Conservation (phyloP, 106 monocot species). For the Dendrobium chrysotoxum region DNA sequence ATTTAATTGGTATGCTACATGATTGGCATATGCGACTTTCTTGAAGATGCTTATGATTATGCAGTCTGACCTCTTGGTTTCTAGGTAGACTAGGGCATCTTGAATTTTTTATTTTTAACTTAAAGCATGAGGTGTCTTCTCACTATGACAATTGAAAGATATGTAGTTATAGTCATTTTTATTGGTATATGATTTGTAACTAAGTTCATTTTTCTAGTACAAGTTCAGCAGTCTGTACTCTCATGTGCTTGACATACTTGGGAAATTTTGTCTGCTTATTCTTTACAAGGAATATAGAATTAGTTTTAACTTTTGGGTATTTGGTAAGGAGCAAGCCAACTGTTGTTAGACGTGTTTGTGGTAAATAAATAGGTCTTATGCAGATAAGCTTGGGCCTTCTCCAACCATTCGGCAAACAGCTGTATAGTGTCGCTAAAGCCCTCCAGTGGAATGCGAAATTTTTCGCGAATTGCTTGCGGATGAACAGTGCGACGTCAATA, state of each 20-base stretch:
- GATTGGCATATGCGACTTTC: not conserved
- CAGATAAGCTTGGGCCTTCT: no score
- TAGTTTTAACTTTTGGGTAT: not conserved
- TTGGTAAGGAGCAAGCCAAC: not conserved
- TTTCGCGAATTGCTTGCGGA: no score
- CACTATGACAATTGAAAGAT: not conserved
- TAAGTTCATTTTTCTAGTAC: not conserved
- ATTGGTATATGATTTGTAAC: not conserved
- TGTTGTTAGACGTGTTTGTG: not conserved
- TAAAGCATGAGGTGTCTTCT: not conserved
- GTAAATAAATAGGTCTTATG: not conserved
- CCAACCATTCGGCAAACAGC: no score
- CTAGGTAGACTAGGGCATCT: not conserved
- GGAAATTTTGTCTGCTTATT: not conserved
- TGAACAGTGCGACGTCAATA: no score
- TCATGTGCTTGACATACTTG: not conserved
- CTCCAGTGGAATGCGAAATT: no score
- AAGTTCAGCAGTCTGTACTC: not conserved
- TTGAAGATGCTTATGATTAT: not conserved
- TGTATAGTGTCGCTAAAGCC: no score
- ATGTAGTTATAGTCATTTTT: not conserved
- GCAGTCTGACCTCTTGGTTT: not conserved
- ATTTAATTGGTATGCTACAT: not conserved
- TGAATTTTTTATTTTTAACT: not conserved
- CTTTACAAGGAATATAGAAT: not conserved